Evolutionary conservation across 78 protist genomes (phyloP).

Genomic region (Reticulomyxa filosa): DNA sequence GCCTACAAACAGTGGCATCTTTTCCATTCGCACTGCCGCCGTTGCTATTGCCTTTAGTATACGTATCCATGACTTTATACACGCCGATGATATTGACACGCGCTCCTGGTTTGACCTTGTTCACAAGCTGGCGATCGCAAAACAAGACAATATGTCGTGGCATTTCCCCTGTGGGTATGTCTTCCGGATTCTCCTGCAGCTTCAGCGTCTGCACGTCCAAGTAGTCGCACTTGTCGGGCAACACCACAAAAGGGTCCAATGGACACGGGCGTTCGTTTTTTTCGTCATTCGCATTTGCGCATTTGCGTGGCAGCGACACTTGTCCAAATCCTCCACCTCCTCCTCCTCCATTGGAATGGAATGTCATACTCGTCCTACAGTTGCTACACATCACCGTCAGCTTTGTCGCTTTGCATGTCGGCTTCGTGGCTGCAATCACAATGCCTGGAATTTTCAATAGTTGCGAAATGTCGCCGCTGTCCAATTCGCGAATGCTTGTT

Average conservation of each 20-base stretch:
- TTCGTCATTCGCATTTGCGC: conserved; percentile 13
- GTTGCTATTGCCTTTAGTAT: not conserved
- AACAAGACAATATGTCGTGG: conserved; percentile 70
- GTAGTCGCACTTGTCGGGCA: conserved; percentile 42
- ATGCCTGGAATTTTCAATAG: conserved; percentile 65
- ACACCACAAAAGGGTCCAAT: conserved; percentile 50
- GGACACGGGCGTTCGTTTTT: conserved; percentile 26
- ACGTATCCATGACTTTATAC: conserved; percentile 22
- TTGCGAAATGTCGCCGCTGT: conserved; percentile 28
- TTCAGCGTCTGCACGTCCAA: conserved; percentile 74
- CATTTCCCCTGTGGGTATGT: conserved; percentile 93
- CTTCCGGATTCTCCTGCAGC: conserved; percentile 90
- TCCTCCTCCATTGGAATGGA: not conserved
- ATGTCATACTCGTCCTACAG: conserved; percentile 16
- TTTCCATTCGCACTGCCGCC: not conserved
- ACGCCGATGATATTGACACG: conserved; percentile 64
- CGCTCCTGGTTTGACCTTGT: conserved; percentile 61
- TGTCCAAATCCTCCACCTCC: conserved; percentile 44
- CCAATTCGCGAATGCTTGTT: conserved; percentile 46
- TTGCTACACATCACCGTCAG: conserved; percentile 29
- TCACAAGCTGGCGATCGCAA: conserved; percentile 35
- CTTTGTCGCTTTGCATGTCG: conserved; percentile 36
- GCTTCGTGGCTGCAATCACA: conserved; percentile 48
- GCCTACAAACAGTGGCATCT: not conserved
- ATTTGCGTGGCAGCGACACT: conserved; percentile 42